Conservation (phyloP, 176 grass and related monocot genomes). For the Urochloa ruziziensis region DNA sequence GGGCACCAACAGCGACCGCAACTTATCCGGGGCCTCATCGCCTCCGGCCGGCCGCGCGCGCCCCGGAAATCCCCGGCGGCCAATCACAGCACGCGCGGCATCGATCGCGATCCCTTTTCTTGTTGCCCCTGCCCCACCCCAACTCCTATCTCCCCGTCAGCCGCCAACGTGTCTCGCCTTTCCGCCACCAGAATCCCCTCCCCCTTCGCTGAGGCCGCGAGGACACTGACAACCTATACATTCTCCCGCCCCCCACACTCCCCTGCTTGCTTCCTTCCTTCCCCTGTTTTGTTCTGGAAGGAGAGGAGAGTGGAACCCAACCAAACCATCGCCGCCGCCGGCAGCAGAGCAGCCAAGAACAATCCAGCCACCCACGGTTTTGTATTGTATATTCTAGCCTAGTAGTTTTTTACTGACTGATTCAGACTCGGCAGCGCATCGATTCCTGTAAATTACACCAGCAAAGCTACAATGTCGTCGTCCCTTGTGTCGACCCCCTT, state of each 20-base stretch:
- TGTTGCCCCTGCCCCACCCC: background rate
- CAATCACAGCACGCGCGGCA: slow-evolving; percentile 37
- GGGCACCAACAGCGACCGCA: slow-evolving; percentile 32
- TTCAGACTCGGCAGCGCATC: background rate
- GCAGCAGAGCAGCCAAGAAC: background rate
- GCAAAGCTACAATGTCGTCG: slow-evolving; percentile 33
- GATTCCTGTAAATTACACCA: background rate
- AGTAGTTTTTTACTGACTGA: background rate
- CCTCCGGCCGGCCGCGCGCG: slow-evolving; percentile 20
- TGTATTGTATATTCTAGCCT: background rate
- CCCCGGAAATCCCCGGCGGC: slow-evolving; percentile 37
- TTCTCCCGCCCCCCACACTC: slow-evolving; percentile 17
- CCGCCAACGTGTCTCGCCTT: slow-evolving; percentile 30
- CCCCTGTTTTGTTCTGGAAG: background rate
- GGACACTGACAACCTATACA: slow-evolving; percentile 47
- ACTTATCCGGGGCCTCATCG: slow-evolving; percentile 53
- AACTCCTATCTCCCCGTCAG: slow-evolving; percentile 15
- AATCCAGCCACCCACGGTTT: background rate
- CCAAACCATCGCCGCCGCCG: no score
- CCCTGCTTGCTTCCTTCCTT: background rate
- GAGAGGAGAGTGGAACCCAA: background rate
- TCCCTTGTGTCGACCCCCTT: slow-evolving; percentile 85
- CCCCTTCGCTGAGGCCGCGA: background rate
- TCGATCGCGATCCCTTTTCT: slow-evolving; percentile 34
- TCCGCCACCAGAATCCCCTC: slow-evolving; percentile 8